phyloP scores from a whole-genome alignment of 1,284 basidiomycete species.

The Rugosomyces carneus region DNA sequence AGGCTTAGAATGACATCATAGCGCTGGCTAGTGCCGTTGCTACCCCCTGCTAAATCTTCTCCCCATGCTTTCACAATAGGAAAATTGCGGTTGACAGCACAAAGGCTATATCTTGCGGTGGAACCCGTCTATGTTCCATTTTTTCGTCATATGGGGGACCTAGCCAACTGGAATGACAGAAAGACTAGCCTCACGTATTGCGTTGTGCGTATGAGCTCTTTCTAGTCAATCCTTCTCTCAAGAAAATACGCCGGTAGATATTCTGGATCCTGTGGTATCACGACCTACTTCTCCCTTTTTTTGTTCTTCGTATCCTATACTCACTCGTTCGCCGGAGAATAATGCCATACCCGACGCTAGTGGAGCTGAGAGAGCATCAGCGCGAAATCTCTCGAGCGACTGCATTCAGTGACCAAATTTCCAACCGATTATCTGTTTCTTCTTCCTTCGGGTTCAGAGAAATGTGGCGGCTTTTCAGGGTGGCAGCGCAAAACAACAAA shows the following conservation, averaged over 20 bases:
- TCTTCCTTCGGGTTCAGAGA: constrained; percentile 44
- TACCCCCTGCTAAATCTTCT: constrained; percentile 35
- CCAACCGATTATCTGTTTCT: constrained; percentile 37
- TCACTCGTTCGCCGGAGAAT: constrained; percentile 43
- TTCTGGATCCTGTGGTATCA: constrained; percentile 64
- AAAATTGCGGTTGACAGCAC: constrained; percentile 43
- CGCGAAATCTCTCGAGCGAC: constrained; percentile 41
- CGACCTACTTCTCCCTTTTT: constrained; percentile 46
- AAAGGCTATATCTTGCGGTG: constrained; percentile 49
- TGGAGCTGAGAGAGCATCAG: constrained; percentile 47
- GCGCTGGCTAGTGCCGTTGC: constrained; percentile 38
- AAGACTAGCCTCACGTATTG: constrained; percentile 44
- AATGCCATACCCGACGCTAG: constrained; percentile 47
- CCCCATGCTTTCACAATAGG: constrained; percentile 45
- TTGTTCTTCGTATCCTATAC: constrained; percentile 43
- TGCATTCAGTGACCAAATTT: constrained; percentile 45
- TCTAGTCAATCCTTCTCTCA: background rate
- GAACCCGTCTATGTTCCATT: constrained; percentile 46
- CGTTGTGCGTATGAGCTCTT: constrained; percentile 32
- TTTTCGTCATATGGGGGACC: constrained; percentile 28
- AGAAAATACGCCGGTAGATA: constrained; percentile 27
- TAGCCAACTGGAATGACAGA: constrained; percentile 54
- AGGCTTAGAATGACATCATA: constrained; percentile 19
- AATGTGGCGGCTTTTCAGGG: constrained; percentile 44
- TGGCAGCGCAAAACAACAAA: constrained; percentile 30